Evolutionary conservation across 257 asterid genomes (phyloP).

Genomic region (Nicotiana knightiana): DNA sequence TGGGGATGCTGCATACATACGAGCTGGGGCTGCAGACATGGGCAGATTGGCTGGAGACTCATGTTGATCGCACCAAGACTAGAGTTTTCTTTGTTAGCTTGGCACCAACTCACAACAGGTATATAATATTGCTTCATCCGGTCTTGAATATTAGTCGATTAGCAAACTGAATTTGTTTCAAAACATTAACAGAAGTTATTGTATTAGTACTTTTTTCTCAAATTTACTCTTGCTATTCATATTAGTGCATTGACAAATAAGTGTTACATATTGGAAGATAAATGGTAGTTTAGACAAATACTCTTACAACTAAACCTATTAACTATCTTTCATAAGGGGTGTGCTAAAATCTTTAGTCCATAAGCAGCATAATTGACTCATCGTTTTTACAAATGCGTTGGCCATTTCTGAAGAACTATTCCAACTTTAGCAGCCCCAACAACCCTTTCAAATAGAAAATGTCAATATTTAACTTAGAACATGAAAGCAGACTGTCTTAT

Average conservation of each 20-base stretch:
- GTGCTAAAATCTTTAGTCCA: neutral
- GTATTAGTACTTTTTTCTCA: neutral
- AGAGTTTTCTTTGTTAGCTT: conserved; percentile 48
- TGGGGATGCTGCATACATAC: conserved; percentile 36
- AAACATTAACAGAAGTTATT: neutral
- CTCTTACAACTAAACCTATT: neutral
- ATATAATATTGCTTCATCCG: neutral
- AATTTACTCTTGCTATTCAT: neutral
- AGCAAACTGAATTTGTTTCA: neutral
- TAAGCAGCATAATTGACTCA: neutral
- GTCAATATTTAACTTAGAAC: neutral
- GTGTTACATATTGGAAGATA: neutral
- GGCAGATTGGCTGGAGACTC: conserved; percentile 59
- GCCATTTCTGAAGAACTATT: neutral
- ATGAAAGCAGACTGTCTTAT: neutral
- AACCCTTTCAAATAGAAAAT: neutral
- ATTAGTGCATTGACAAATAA: neutral
- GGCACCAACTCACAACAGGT: conserved; percentile 51
- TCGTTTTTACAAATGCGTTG: neutral
- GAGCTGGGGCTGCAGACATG: conserved; percentile 59
- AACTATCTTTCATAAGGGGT: neutral
- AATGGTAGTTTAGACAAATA: neutral
- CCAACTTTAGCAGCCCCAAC: neutral
- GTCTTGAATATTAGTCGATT: neutral
- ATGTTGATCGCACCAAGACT: conserved; percentile 47